phyloP scores from a whole-genome alignment of 2,329 filamentous ascomycete species.

The Ceratocystis alfenasii region DNA sequence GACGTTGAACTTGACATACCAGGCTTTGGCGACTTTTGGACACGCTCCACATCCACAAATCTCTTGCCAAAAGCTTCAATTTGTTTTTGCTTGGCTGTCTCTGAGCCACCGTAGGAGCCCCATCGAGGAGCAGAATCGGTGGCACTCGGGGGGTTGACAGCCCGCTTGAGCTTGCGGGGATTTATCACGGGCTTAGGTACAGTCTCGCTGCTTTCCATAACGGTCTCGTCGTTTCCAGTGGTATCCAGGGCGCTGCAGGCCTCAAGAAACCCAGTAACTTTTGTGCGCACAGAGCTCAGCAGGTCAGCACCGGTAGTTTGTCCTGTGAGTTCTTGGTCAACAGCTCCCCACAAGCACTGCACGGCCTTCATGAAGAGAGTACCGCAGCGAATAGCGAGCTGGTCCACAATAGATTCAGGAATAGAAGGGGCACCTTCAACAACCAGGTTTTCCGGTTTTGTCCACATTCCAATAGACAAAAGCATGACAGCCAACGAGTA shows the following conservation, averaged over 20 bases:
- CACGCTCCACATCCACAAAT: background rate
- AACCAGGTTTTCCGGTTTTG: slow-evolving; percentile 46
- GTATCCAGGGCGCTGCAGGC: slow-evolving; percentile 35
- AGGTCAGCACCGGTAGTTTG: slow-evolving; percentile 38
- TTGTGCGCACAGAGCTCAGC: slow-evolving; percentile 39
- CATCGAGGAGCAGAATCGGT: background rate
- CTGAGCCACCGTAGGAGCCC: slow-evolving; percentile 15
- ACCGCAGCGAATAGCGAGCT: slow-evolving; percentile 56
- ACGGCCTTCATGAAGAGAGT: slow-evolving; percentile 66
- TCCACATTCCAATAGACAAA: slow-evolving; percentile 66
- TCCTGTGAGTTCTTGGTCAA: slow-evolving; percentile 47
- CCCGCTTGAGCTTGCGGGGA: background rate
- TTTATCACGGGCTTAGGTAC: slow-evolving; percentile 5
- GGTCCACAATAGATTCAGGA: slow-evolving; percentile 44
- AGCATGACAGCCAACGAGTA: slow-evolving; percentile 64
- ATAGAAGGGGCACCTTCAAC: slow-evolving; percentile 28
- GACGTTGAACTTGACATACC: background rate
- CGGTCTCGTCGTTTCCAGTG: slow-evolving; percentile 29
- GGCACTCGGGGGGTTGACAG: background rate
- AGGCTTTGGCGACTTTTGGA: slow-evolving; percentile 13
- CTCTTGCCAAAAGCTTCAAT: slow-evolving; percentile 19
- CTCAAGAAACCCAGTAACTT: slow-evolving; percentile 46
- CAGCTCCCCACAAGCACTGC: slow-evolving; percentile 57
- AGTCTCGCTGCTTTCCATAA: slow-evolving; percentile 32
- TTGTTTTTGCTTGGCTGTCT: slow-evolving; percentile 18